Evolutionary conservation across 2,329 filamentous ascomycete genomes (phyloP), one percentile per base, ranked within the genome.

Genomic region (Sphaerulina musiva): DNA sequence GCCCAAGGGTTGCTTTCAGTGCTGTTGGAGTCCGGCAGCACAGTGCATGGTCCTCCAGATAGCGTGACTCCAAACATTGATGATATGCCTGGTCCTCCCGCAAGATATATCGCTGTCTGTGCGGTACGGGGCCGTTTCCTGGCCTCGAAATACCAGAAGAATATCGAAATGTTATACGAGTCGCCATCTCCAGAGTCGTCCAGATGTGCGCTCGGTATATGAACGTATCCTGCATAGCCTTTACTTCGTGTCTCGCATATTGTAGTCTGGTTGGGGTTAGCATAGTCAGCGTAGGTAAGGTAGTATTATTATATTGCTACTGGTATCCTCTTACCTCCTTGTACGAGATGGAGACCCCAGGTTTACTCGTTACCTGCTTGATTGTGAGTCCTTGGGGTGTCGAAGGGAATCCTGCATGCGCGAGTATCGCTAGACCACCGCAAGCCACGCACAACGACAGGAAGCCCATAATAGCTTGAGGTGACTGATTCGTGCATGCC

Each of bases 131-230:
- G 73, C 60, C 76, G 70, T 4, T 78, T 72, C 7, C 79, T 73
- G 5, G 81, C 73, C 62, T 83, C 80, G 61, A 84, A 79, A 63
- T 83, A 84, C 80, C 80, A 83, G 69, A 85, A 85, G 68, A 83
- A 85, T 46, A 79, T 84, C 62, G 60, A 63, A 4, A 62, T 58
- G 48, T 63, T 63, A 57, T 66, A 68, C 6, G 56, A 51, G 9
- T 55, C 53, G 11, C 29, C 42, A 3, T 47, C 48, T 44, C 59
- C 54, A 6, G 57, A 34, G 29, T 59, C 62, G 14, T 46, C 23
- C 7, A 64, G 46, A 12, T 69, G 68, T 23, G 70, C 68, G 3
- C 73, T 70, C 1, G 77, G 77, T 3, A 82, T 69, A 63, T 80
- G 73, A n/a, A 81, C 74, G 56, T 80, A 82, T 38, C 80, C 79